Evolutionary conservation across 169 alveolate genomes (phyloP), one percentile per base, ranked within the genome.

Genomic region (Blepharisma undulans): DNA sequence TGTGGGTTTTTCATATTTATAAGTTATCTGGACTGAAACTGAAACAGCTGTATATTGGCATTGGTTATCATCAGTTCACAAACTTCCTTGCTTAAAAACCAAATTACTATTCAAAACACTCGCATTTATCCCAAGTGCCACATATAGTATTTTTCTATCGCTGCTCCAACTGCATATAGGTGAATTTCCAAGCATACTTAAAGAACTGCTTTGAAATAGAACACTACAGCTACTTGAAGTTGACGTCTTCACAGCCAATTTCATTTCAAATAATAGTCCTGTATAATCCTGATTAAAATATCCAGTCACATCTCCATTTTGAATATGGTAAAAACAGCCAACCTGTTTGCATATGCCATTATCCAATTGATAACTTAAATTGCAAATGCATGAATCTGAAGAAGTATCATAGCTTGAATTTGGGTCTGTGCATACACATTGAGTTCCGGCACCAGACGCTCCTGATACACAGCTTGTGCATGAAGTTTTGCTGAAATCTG

Each of bases 321-420:
- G 88, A 27, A 80, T 27, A 33, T 80, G 88, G 25, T 80, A 80
- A 80, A 14, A 29, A 22, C 88, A 80, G 32, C 74, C 74, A 14
- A n/a, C n/a, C n/a, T n/a, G n/a, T n/a, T 78, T 33, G 85, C 85
- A 78, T 25, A 30, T 7, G 5, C 85, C 85, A 4, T 7, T 6
- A 78, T 4, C 12, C 19, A 30, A 6, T 4, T 3, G 8, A 36
- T 36, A 36, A 8, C 60, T 8, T 5, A 8, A 8, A 36, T 36
- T 8, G 8, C 60, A 36, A 36, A 5, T 36, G 60, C 60, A 36
- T 36, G 60, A 5, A 36, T 36, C 60, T 5, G 60, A 5, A 5
- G 60, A 5, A 5, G 60, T 5, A 8, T 36, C 19, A 22, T 27
- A 22, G 32, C 25, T 19, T 22, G 85, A 78, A 16, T 78, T 4